These are phyloP conservation scores for Saksenaea vasiformis DNA, from an alignment of 371 early-diverging fungal genomes.

Conservation along the genomic window DNA sequence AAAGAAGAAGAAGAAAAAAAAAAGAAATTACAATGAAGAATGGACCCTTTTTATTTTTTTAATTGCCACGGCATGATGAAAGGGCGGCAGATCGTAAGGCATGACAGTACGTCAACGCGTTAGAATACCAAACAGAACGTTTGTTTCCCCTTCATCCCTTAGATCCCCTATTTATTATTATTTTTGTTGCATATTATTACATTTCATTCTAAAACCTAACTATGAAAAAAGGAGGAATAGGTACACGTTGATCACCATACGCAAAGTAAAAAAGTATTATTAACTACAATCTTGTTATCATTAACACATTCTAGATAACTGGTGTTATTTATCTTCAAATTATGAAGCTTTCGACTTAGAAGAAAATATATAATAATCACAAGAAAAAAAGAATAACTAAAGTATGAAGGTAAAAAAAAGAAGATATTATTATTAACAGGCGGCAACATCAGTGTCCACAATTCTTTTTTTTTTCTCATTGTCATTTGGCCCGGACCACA, in stretches of 20 bases:
- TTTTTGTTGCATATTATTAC: constrained; percentile 6
- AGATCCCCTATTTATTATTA: constrained; percentile 7
- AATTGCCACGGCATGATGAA: constrained; percentile 3
- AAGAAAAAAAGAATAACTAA: too few relatives aligned
- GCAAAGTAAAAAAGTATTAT: not conserved
- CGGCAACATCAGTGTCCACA: constrained; percentile 6
- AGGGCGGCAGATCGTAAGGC: not conserved
- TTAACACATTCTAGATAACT: not conserved
- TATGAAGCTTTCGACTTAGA: too few relatives aligned
- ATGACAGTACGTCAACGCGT: not conserved
- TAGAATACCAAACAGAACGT: constrained; percentile 4
- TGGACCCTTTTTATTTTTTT: constrained; percentile 1
- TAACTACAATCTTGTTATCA: not conserved
- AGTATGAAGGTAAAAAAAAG: not conserved
- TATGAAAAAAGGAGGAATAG: constrained; percentile 1
- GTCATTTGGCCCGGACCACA: constrained; percentile 2
- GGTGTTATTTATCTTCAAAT: too few relatives aligned
- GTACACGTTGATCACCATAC: constrained; percentile 6
- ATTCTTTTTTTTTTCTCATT: constrained; percentile 3
- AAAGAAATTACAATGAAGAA: constrained; percentile 2
- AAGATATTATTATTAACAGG: too few relatives aligned
- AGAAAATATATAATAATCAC: too few relatives aligned
- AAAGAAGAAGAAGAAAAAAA: not conserved
- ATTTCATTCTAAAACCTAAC: constrained; percentile 6
- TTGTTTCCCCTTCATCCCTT: not conserved